Evolutionary conservation across 768 basidiomycete genomes (phyloP), one percentile per base, ranked within the genome.

Genomic region (Amanita pseudoporphyria): DNA sequence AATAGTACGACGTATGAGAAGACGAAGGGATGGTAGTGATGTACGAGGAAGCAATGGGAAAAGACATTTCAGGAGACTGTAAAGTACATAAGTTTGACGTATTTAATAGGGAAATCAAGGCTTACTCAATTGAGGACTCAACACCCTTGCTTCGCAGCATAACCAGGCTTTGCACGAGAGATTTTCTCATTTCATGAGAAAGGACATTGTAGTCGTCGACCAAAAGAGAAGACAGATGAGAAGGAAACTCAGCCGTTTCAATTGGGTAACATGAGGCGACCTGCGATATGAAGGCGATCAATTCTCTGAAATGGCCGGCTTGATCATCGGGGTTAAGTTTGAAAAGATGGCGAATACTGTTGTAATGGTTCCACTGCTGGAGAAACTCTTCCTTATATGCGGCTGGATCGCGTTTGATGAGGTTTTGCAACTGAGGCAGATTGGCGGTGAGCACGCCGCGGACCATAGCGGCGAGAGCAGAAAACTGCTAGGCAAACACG

Each of bases 11-110:
- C 92, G 85, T 58, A 98, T 96, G 58, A 86, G 86, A 0, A 81
- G 69, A 19, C 95, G 83, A 24, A 98, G 76, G 19, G 82, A 64
- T 0, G 89, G 77, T 0, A 94, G 95, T 6, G 90, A 86, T 1
- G 93, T 94, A 33, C 88, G 83, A n/a, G 96, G 88, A 0, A 99
- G 81, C 1, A 99, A 78, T 10, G 96, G 95, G 59, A 99, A 95
- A n/a, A 98, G 75, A 1, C 81, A 82, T 62, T 82, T 87, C 45
- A 98, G 74, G 7, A 99, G 78, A 51, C 95, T 99, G 57, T 6
- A 37, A 45, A 45, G 16, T 5, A 19, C n/a, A 32, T 49, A 45
- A 52, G 35, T 28, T 44, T 16, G 53, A 37, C 10, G 7, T 3
- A 7, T 22, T 22, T 7, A 3, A 43, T 2, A 56, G 1, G 47